phyloP scores from a whole-genome alignment of 1,284 basidiomycete species.

The Psilocybe mexicana region DNA sequence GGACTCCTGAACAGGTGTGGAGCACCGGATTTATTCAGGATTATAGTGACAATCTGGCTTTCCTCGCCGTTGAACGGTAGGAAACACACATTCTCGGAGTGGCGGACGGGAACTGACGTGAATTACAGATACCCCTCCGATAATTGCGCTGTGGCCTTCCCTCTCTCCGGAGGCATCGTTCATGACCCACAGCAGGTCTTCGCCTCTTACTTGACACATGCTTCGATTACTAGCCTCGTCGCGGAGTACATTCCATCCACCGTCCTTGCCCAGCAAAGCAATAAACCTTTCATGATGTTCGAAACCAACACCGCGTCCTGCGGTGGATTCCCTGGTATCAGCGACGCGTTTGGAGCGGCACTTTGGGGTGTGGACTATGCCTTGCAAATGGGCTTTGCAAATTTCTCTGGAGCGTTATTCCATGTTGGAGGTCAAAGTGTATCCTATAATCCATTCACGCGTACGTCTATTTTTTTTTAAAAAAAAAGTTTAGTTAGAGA shows the following conservation, averaged over 20 bases:
- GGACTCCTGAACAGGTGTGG: constrained; percentile 54
- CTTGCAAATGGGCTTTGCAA: constrained; percentile 60
- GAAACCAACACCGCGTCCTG: constrained; percentile 84
- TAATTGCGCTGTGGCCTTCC: constrained; percentile 50
- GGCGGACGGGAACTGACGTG: neutral
- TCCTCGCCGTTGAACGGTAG: constrained; percentile 59
- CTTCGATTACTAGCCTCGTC: constrained; percentile 46
- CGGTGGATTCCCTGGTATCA: constrained; percentile 77
- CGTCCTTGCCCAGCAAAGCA: constrained; percentile 40
- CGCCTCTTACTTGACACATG: constrained; percentile 58
- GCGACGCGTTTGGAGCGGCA: constrained; percentile 70
- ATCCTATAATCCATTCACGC: constrained; percentile 50
- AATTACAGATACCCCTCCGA: constrained; percentile 50
- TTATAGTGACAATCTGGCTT: constrained; percentile 44
- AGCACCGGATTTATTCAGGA: constrained; percentile 54
- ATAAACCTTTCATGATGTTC: constrained; percentile 69
- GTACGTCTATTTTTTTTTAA: constrained; percentile 12
- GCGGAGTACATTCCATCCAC: constrained; percentile 51
- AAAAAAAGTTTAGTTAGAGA: no score
- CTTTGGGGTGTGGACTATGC: constrained; percentile 73
- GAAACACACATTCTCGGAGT: neutral
- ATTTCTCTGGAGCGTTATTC: constrained; percentile 58
- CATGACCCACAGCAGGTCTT: constrained; percentile 56
- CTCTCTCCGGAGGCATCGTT: neutral
- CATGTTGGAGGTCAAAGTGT: constrained; percentile 70